These are phyloP conservation scores for Botrytis sinoallii DNA, from an alignment of 2,329 filamentous ascomycete genomes.

Conservation along the genomic window DNA sequence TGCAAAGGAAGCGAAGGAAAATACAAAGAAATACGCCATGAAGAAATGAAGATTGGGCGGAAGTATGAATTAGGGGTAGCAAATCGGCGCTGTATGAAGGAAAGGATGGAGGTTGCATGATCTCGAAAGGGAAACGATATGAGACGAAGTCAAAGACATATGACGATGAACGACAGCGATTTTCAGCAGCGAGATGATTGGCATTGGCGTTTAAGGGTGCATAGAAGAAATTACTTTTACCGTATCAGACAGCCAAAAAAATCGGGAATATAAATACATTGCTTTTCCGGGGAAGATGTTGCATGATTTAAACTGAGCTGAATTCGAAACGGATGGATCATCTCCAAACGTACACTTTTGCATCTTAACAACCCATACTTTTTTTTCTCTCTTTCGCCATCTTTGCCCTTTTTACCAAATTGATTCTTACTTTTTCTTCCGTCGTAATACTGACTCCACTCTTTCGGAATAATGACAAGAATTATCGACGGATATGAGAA, in stretches of 20 bases:
- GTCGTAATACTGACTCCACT: neutral
- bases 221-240: slow-evolving; percentile 13
- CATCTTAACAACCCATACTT: too few relatives aligned
- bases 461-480: neutral
- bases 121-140: neutral
- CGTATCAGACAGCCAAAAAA: neutral
- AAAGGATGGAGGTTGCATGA: neutral
- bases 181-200: neutral
- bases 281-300: slow-evolving; percentile 4
- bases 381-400: neutral
- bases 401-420: neutral
- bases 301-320: neutral
- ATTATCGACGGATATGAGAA: neutral
- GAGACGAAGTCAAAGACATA: neutral
- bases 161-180: slow-evolving; percentile 3
- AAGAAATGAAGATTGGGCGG: slow-evolving; percentile 7
- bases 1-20: slow-evolving; percentile 64
- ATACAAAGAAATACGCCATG: slow-evolving; percentile 63
- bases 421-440: neutral
- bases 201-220: slow-evolving; percentile 4
- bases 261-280: neutral
- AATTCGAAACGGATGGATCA: slow-evolving; percentile 1
- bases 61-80: neutral
- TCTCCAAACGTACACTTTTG: neutral
- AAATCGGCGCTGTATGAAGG: neutral